Base-by-base conservation (phyloP, 2,329 filamentous ascomycete genomes). In the Alternaria consortialis region DNA sequence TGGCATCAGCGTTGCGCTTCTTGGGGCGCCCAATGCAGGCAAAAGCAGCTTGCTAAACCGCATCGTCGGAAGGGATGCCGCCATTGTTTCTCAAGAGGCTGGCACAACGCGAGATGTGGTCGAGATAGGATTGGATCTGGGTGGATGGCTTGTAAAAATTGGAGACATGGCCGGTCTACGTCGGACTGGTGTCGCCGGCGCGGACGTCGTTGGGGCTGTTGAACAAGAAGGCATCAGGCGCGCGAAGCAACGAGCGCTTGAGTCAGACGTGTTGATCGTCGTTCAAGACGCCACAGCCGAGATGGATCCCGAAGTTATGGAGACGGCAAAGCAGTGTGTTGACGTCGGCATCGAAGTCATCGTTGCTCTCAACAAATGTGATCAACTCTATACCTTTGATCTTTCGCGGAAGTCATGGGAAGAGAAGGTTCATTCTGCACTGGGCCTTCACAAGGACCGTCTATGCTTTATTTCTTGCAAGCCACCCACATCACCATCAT, bases 51-150 rank as follows among this genome's bases (percentile, higher is more conserved):
- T 99, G 61, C 87, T 99, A 79, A 99, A 99, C 75, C 84, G 89
- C 23, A 86, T 99, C 52, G 92, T 97, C 3, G 94, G 95, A 0
- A 85, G 94, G 53, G 94, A 98, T 76, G 95, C 95, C 2, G 96
- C 94, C 4, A 99, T 99, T 70, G 95, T 99, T 7, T 97, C 93
- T 44, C 86, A 88, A 1, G 94, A 98, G 80, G 93, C 93, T 39
- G 95, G 95, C 0, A 99, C 95, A 0, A 99, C 95, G 7, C 84
- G 95, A 62, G 95, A 99, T 80, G 90, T 99, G 53, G 90, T 99
- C 11, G 95, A 99, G 80, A 91, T 95, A 0, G 91, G 91, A 29
- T 85, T 99, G 27, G 95, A 99, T 79, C 84, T 99, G 48, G 88
- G 90, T 0, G 95, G 95, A 0, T 99, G 91, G 81, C 88, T 96